Base-by-base conservation (phyloP, 108 stramenopile genomes). In the Mediolabrus comicus region DNA sequence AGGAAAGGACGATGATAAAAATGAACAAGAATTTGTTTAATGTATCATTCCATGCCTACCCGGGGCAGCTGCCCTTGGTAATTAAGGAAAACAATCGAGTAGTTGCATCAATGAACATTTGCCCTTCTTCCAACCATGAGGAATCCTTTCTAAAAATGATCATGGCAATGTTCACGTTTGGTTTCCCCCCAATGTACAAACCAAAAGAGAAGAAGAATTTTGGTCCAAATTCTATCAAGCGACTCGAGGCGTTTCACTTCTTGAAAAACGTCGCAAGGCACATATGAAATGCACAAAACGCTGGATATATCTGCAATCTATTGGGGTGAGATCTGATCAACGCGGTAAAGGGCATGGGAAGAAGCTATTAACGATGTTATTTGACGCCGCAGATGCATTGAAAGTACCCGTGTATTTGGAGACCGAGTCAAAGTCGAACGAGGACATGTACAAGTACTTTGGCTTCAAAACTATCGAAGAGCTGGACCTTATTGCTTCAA, bases 401-500 rank as follows among this genome's bases (percentile, higher is more conserved):
- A 13, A 8, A n/a, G 14, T 61, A 35, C 32, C 59, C n/a, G 12
- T 61, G 59, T 61, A 61, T n/a, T 13, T 61, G 12, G 59, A 61
- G 16, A 16, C 59, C 14, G 59, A 61, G 32, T 34, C 59, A 9
- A 28, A 61, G 32, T 11, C 8, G 7, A 34, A 34, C 32, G 59
- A 61, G 13, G 6, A 19, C 14, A 61, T 61, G 59, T 61, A 61
- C 59, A 6, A 61, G n/a, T n/a, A 35, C 16, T 61, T 61, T 28
- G 54, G 54, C 14, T 55, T 55, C 19, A 9, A n/a, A 22, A 55
- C 54, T 10, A n/a, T 55, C 17, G 54, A 55, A 22, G n/a, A 22
- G 54, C 16, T 55, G 54, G 19, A 9, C 12, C 12, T 55, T 9
- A 22, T 11, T 10, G 54, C n/a, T 55, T n/a, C 54, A 14, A 12